phyloP scores from a whole-genome alignment of 352 stramenopile species.

The Phytophthora colocasiae region DNA sequence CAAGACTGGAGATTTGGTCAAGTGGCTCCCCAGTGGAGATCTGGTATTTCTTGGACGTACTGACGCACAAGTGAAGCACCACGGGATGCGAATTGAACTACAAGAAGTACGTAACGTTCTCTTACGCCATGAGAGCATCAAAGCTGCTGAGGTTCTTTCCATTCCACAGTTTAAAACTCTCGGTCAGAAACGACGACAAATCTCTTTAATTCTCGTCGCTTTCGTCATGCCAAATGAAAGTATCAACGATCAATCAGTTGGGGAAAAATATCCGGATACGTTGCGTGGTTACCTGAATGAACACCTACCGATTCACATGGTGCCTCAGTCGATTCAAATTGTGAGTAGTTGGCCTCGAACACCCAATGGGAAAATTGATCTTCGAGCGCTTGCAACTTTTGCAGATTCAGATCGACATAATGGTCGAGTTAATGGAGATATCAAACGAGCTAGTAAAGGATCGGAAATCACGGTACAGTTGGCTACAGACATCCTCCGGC shows the following conservation, averaged over 20 bases:
- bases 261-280: slow-evolving; percentile 18
- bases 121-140: slow-evolving; percentile 41
- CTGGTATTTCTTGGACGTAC: slow-evolving; percentile 74
- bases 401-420: background rate
- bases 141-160: slow-evolving; percentile 57
- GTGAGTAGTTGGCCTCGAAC: slow-evolving; percentile 63
- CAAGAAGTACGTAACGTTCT: slow-evolving; percentile 79
- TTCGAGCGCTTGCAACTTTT: slow-evolving; percentile 41
- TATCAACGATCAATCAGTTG: slow-evolving; percentile 2
- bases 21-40: slow-evolving; percentile 54
- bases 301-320: slow-evolving; percentile 71
- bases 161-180: slow-evolving; percentile 18
- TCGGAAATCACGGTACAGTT: slow-evolving; percentile 35
- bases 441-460: background rate
- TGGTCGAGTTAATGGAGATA: background rate
- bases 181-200: slow-evolving; percentile 16
- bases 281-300: slow-evolving; percentile 35
- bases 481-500: slow-evolving; percentile 46
- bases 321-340: slow-evolving; percentile 55
- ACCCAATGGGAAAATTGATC: slow-evolving; percentile 79
- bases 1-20: slow-evolving; percentile 76
- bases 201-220: slow-evolving; percentile 42
- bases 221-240: slow-evolving; percentile 52
- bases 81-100: slow-evolving; percentile 84
- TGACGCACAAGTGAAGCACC: slow-evolving; percentile 83